A percentile compares a stretch with the other conserved stretches of the same genome.
Conservation (phyloP, 148 eudicot genomes). For the Amaranthus hypochondriacus region DNA sequence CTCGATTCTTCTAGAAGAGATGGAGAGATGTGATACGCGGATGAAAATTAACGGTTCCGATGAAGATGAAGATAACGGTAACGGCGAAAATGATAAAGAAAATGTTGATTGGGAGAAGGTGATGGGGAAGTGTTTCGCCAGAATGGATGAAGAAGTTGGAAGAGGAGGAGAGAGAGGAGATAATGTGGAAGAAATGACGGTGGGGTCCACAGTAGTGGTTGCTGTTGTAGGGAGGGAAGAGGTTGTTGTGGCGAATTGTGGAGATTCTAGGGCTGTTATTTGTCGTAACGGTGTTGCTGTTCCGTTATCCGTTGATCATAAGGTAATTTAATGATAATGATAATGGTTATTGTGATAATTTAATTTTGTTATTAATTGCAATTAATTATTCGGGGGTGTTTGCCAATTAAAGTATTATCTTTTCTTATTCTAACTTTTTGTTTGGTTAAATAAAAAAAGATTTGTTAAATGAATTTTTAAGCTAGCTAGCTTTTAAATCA, state of each 20-base stretch:
- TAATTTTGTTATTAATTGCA: no score
- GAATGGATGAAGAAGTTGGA: conserved; percentile 53
- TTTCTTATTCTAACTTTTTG: no score
- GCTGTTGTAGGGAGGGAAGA: conserved; percentile 58
- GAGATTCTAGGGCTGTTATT: conserved; percentile 73
- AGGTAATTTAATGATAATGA: conserved; percentile 34
- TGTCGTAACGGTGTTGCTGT: conserved; percentile 46
- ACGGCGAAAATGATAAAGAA: conserved; percentile 10
- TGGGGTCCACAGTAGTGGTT: conserved; percentile 65
- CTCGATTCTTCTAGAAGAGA: conserved; percentile 29
- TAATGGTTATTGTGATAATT: no score
- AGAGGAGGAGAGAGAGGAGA: conserved; percentile 19
- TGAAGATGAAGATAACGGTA: conserved; percentile 22
- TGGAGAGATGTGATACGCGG: conserved; percentile 17
- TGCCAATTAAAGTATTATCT: no score
- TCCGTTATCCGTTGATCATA: conserved; percentile 61
- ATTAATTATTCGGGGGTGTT: no score
- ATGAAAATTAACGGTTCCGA: not conserved
- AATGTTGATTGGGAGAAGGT: conserved; percentile 49
- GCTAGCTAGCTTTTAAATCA: no score
- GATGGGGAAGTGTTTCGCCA: conserved; percentile 43
- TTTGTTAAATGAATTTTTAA: no score
- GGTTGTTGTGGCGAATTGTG: conserved; percentile 73
- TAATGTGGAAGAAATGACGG: conserved; percentile 37
- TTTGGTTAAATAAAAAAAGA: no score